Evolutionary conservation across 1,284 basidiomycete species (phyloP).

Genomic region (Pascua guehoae): DNA sequence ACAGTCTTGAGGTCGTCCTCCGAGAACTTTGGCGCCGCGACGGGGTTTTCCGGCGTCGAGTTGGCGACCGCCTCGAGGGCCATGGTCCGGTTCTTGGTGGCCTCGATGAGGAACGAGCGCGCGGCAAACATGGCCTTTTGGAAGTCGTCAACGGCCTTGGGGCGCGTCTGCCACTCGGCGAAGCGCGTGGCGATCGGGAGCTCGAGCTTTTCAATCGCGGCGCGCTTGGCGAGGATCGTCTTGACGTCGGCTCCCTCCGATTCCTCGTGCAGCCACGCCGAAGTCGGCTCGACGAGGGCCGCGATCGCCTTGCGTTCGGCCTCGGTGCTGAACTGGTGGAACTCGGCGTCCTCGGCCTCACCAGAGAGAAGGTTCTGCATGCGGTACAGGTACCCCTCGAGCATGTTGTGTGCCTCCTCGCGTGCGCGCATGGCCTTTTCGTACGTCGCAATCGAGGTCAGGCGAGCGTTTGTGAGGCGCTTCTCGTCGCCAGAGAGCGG

Average conservation of each 20-base stretch:
- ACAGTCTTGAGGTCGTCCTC: constrained; percentile 72
- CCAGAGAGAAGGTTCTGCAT: constrained; percentile 76
- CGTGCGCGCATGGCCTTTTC: constrained; percentile 72
- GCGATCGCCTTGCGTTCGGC: constrained; percentile 66
- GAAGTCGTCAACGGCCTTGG: constrained; percentile 63
- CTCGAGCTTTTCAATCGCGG: constrained; percentile 76
- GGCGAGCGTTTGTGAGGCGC: constrained; percentile 62
- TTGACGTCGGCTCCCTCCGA: constrained; percentile 78
- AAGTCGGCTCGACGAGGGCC: constrained; percentile 65
- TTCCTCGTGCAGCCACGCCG: constrained; percentile 77
- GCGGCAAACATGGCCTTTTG: constrained; percentile 60
- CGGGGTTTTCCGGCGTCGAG: constrained; percentile 44
- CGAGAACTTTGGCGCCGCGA: constrained; percentile 70
- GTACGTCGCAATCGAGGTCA: constrained; percentile 71
- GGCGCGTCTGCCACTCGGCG: constrained; percentile 69
- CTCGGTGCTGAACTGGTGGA: constrained; percentile 72
- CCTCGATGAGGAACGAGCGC: constrained; percentile 74
- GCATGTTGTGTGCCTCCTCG: constrained; percentile 85
- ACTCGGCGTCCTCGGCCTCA: constrained; percentile 60
- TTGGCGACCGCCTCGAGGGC: constrained; percentile 54
- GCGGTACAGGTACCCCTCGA: constrained; percentile 90
- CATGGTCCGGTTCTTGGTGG: constrained; percentile 58
- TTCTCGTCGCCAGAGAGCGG: constrained; percentile 73
- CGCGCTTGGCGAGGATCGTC: constrained; percentile 68
- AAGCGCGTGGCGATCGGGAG: constrained; percentile 78